These are phyloP conservation scores for Boletus subcaerulescens DNA, from an alignment of 768 basidiomycete species.

Conservation along the genomic window DNA sequence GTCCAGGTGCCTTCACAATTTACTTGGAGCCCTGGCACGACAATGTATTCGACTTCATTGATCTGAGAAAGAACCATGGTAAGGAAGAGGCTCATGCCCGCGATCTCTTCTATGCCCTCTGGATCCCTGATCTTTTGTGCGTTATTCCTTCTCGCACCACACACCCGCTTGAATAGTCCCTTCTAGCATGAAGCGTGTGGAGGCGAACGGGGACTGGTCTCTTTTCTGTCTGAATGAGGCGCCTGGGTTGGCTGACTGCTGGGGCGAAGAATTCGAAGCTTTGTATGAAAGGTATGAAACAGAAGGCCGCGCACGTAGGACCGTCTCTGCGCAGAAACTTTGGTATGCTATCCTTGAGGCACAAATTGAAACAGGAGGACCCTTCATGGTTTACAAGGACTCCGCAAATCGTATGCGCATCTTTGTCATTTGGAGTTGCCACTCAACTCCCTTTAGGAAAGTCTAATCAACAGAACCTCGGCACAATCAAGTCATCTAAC, in stretches of 20 bases:
- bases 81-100: constrained; percentile 97
- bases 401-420: constrained; percentile 74
- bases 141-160: constrained; percentile 22
- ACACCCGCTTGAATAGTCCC: background rate
- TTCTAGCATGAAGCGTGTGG: constrained; percentile 92
- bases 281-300: constrained; percentile 85
- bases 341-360: constrained; percentile 98
- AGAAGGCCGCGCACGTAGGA: constrained; percentile 83
- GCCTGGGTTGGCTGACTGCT: constrained; percentile 82
- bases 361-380: constrained; percentile 98
- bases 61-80: constrained; percentile 97
- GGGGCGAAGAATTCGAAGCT: constrained; percentile 85
- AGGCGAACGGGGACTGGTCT: constrained; percentile 86
- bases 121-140: constrained; percentile 96
- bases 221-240: constrained; percentile 98
- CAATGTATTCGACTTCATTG: constrained; percentile 96
- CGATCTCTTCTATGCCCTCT: constrained; percentile 96
- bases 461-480: constrained; percentile 97
- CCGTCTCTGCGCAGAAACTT: constrained; percentile 91
- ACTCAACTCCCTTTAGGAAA: constrained; percentile 55
- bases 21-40: constrained; percentile 99
- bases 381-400: constrained; percentile 99
- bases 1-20: constrained; percentile 96
- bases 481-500: constrained; percentile 99
- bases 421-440: background rate